Percentiles rank a stretch among this genome's conserved stretches.
phyloP scores from a whole-genome alignment of 306 rosid species.

The Sicyos edulis region DNA sequence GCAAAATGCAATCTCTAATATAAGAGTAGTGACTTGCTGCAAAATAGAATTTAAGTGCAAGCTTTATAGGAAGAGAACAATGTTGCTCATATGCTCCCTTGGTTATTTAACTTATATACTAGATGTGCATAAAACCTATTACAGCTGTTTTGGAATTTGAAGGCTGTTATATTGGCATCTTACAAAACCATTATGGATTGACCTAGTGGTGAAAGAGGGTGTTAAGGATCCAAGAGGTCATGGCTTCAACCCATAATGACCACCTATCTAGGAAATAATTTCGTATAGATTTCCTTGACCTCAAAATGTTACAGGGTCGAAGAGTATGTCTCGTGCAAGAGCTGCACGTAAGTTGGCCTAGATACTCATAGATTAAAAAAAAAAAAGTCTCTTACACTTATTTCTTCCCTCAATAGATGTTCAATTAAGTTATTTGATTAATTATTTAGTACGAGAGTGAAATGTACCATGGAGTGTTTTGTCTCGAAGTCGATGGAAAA shows the following conservation, averaged over 20 bases:
- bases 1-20: not conserved
- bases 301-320: too few relatives aligned
- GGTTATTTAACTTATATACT: not conserved
- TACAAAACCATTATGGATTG: too few relatives aligned
- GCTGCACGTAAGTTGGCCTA: too few relatives aligned
- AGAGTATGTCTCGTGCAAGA: too few relatives aligned
- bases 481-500: not conserved
- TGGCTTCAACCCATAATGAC: too few relatives aligned
- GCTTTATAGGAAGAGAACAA: slow-evolving; percentile 4
- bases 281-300: too few relatives aligned
- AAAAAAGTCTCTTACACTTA: not conserved
- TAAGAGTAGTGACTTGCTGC: slow-evolving; percentile 1
- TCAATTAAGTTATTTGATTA: not conserved
- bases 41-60: not conserved
- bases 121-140: not conserved
- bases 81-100: not conserved
- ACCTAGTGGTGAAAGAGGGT: too few relatives aligned
- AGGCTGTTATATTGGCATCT: not conserved
- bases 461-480: not conserved
- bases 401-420: not conserved
- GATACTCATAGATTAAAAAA: too few relatives aligned
- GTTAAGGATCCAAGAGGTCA: too few relatives aligned
- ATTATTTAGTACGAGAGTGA: slow-evolving; percentile 6
- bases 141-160: not conserved
- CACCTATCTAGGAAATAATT: too few relatives aligned